These are phyloP conservation scores for Penicillium janthinellum DNA, from an alignment of 2,329 filamentous ascomycete species.

Conservation along the genomic window DNA sequence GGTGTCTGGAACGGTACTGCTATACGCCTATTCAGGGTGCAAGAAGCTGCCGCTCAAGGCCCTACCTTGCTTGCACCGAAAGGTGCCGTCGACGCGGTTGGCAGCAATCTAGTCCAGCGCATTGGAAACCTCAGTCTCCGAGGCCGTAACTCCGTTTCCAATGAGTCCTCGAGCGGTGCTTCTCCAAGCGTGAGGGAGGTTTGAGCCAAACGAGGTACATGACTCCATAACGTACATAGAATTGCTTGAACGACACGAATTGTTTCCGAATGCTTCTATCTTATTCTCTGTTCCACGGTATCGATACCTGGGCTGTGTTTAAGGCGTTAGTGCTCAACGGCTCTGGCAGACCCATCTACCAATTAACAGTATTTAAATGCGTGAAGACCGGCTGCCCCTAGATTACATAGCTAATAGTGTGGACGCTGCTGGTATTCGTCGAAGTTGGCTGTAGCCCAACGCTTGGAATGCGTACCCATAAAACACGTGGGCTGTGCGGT, in stretches of 20 bases:
- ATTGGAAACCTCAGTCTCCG: slow-evolving; percentile 78
- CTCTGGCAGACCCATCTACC: neutral
- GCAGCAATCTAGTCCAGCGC: slow-evolving; percentile 82
- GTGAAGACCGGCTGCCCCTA: neutral
- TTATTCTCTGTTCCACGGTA: neutral
- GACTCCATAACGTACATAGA: slow-evolving; percentile 19
- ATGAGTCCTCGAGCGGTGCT: slow-evolving; percentile 35
- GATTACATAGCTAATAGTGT: neutral
- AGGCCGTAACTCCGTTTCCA: slow-evolving; percentile 32
- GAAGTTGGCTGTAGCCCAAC: neutral
- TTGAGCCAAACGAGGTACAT: slow-evolving; percentile 18
- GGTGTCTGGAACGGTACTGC: slow-evolving; percentile 92
- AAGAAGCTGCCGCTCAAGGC: slow-evolving; percentile 77
- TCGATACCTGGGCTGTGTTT: slow-evolving; percentile 1
- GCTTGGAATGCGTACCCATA: neutral
- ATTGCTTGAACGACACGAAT: slow-evolving; percentile 11
- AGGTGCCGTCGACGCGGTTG: slow-evolving; percentile 90
- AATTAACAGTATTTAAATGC: neutral
- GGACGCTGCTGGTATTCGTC: neutral
- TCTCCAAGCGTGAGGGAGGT: slow-evolving; percentile 41
- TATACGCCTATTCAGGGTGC: slow-evolving; percentile 86
- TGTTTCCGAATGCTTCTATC: neutral
- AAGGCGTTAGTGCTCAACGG: neutral
- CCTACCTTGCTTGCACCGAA: slow-evolving; percentile 81
- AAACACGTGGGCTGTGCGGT: slow-evolving; percentile 15